Percentiles rank a stretch among this genome's conserved stretches.
phyloP scores from a whole-genome alignment of 2,329 filamentous ascomycete genomes.

The Pseudogymnoascus sp. region DNA sequence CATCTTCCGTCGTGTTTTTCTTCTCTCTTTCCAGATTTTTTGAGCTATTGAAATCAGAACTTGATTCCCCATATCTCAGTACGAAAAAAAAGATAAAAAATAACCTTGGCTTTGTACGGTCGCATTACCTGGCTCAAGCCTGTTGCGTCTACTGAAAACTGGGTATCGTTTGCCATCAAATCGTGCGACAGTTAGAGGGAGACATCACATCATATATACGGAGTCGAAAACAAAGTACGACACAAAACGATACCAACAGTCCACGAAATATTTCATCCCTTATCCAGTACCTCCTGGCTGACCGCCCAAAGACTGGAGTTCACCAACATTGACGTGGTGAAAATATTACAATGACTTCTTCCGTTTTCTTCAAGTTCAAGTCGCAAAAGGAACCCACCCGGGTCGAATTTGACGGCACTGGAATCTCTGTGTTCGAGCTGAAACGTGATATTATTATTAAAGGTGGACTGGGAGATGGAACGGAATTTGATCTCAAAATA shows the following conservation, averaged over 20 bases:
- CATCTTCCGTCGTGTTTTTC: constrained; percentile 18
- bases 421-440: constrained; percentile 95
- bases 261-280: constrained; percentile 15
- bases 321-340: constrained; percentile 1
- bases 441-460: constrained; percentile 98
- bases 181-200: constrained; percentile 11
- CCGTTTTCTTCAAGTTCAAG: constrained; percentile 99
- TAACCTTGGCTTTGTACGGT: constrained; percentile 31
- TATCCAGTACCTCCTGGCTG: background rate
- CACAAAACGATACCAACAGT: background rate
- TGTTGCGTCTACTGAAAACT: constrained; percentile 23
- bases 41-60: constrained; percentile 33
- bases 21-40: constrained; percentile 27
- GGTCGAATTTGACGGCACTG: constrained; percentile 94
- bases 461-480: constrained; percentile 88
- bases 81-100: constrained; percentile 31
- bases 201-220: background rate
- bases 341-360: constrained; percentile 45
- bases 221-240: background rate
- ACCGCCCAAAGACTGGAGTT: constrained; percentile 3
- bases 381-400: constrained; percentile 92
- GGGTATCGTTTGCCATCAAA: constrained; percentile 20
- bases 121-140: constrained; percentile 26
- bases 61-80: constrained; percentile 33
- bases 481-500: constrained; percentile 92